Evolutionary conservation across 2,329 filamentous ascomycete species (phyloP), one percentile per base, ranked within the genome.

Genomic region (Colletotrichum caudatum): DNA sequence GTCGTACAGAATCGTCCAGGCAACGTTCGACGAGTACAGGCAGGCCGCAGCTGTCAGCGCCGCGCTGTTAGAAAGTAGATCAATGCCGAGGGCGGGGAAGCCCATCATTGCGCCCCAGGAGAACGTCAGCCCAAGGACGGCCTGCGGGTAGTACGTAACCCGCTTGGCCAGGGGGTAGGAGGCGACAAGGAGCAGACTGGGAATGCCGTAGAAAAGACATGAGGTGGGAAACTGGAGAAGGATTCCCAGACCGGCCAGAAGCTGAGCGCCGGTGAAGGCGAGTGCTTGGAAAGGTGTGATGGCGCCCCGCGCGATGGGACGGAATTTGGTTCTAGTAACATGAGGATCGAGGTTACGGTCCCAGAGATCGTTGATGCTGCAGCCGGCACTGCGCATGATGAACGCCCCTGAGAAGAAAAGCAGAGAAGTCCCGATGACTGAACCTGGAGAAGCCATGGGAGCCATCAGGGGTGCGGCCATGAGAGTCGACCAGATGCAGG

Each of bases 41-140:
- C 88, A 89, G 3, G 86, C 89, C 1, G 93, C 92, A 1, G 92
- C 90, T 5, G 86, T 84, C 69, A 93, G 78, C 2, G 93, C 92
- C 1, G 88, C 81, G 29, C 82, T 82, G 74, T 92, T 88, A 7
- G 88, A 82, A 16, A 95, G 80, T n/a, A 96, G 80, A 74, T 95
- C 93, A 46, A 96, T 83, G 1, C 93, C 93, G 2, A 97, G 85
- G 4, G 94, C 93, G 0, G 94, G 94, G 77, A 95, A 97, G 1
- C 94, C 94, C 90, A 97, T 91, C 62, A 96, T 89, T 20, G 94
- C 93, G 35, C 94, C 94, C 94, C 94, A 97, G 5, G 93, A 95
- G 79, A 97, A 97, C 1, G 93, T 94, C 64, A 96, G 81, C 0
- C 94, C 94, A 0, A 97, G 88, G 11, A 97, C 91, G 72, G 92